phyloP scores from a whole-genome alignment of 176 grass and related monocot genomes.

The Aegilops speltoides region DNA sequence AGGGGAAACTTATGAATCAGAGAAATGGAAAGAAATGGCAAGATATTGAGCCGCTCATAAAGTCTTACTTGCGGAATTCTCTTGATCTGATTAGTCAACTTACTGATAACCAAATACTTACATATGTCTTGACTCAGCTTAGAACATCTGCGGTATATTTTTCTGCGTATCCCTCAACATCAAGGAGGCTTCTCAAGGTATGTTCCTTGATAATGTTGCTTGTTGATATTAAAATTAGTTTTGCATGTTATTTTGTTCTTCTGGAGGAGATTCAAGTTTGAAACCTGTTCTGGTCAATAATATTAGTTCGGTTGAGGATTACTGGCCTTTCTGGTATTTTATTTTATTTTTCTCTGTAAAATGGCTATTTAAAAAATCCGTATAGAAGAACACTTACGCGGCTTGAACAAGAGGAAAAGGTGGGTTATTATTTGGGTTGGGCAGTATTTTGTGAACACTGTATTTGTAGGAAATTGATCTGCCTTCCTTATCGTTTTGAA shows the following conservation, averaged over 20 bases:
- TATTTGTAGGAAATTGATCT: background rate
- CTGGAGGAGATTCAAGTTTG: background rate
- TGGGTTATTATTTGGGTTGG: background rate
- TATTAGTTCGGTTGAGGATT: background rate
- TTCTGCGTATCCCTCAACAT: conserved; percentile 53
- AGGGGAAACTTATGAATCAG: conserved; percentile 66
- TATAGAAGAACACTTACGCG: background rate
- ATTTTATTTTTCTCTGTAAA: conserved; percentile 3
- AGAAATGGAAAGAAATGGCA: conserved; percentile 60
- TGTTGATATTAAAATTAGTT: background rate
- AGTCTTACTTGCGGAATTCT: conserved; percentile 71
- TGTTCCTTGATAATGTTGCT: conserved; percentile 15
- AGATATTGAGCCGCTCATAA: conserved; percentile 60
- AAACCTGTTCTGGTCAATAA: conserved; percentile 1
- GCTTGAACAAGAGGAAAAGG: background rate
- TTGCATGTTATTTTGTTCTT: conserved; percentile 12
- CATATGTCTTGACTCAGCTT: conserved; percentile 50
- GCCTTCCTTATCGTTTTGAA: background rate
- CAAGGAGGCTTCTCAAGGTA: conserved; percentile 90
- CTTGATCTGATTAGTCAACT: conserved; percentile 79
- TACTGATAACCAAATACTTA: conserved; percentile 66
- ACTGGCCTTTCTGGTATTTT: background rate
- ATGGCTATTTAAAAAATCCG: background rate
- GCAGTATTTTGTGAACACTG: background rate
- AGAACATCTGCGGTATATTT: conserved; percentile 52